phyloP scores from a whole-genome alignment of 2,329 filamentous ascomycete species.

The Xylaria sp. region DNA sequence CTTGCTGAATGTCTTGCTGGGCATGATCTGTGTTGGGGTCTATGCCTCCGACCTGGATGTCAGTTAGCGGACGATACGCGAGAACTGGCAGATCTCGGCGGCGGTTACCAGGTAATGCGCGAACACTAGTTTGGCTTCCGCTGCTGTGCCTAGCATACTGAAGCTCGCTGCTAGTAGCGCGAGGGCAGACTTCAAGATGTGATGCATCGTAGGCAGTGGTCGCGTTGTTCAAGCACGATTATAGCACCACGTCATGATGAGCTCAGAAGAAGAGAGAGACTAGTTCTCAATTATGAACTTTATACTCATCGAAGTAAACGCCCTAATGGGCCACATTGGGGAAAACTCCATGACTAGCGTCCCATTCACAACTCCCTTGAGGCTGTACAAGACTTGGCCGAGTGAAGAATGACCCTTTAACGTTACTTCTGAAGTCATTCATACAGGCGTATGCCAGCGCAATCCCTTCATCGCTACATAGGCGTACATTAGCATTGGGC shows the following conservation, averaged over 20 bases:
- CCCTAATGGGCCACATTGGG: neutral
- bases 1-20: slow-evolving; percentile 48
- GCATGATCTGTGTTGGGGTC: slow-evolving; percentile 42
- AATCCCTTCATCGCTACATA: neutral
- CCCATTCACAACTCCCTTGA: neutral
- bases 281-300: neutral
- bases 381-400: neutral
- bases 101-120: slow-evolving; percentile 45
- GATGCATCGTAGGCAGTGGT: slow-evolving; percentile 19
- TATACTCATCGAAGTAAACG: neutral
- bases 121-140: slow-evolving; percentile 45
- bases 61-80: neutral
- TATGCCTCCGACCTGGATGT: slow-evolving; percentile 31
- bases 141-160: slow-evolving; percentile 38
- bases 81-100: neutral
- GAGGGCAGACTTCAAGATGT: slow-evolving; percentile 35
- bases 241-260: neutral
- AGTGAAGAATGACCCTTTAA: neutral
- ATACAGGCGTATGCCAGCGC: neutral
- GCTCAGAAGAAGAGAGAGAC: neutral
- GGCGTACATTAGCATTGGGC: neutral
- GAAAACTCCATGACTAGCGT: neutral
- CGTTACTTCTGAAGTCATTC: slow-evolving; percentile 25
- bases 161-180: slow-evolving; percentile 38
- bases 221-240: neutral